Base-by-base conservation (phyloP, 208 protist species). In the Trichomonas vaginalis region DNA sequence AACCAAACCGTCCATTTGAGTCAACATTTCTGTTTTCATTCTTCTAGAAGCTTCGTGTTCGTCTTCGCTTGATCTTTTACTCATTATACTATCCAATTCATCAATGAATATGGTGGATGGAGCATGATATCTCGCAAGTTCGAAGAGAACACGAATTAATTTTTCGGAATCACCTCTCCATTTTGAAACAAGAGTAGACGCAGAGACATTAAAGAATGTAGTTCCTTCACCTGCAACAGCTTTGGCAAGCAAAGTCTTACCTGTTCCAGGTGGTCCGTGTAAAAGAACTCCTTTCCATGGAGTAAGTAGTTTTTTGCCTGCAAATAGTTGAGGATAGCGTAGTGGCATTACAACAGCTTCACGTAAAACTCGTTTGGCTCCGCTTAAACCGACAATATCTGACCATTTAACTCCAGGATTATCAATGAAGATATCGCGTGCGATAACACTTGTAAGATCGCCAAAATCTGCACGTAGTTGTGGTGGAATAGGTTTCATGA, bases 131-230 rank as follows among this genome's bases (percentile, higher is more conserved):
- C 98, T 96, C 0, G 98, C 98, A 49, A 99, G 96, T 86, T 98
- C 97, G 96, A 99, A 99, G 40, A 98, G 96, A 17, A 99, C 97
- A 46, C 98, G 97, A 10, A 99, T 98, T 27, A 99, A 97, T 96
- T 99, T 99, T 96, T 99, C 99, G 79, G 97, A 98, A 96, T 99
- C 99, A 35, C 99, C 99, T 90, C 98, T 97, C 98, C 98, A 99
- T 35, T 96, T 96, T 2, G 86, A 95, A 21, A 96, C 62, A 21
- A 96, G 95, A 1, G 95, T 82, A 40, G 98, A 98, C 9, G 98
- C 98, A 32, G 98, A 98, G 21, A 99, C 98, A 97, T 99, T 99
- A 97, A 99, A 99, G 97, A 99, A 99, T 48, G 98, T 99, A 0
- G 99, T 99, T 35, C 97, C 96, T 95, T 99, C 97, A 47, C 97